A percentile compares a stretch with the other conserved stretches of the same genome.
Conservation (phyloP, 2,329 filamentous ascomycete species). For the Dactylella cylindrospora region DNA sequence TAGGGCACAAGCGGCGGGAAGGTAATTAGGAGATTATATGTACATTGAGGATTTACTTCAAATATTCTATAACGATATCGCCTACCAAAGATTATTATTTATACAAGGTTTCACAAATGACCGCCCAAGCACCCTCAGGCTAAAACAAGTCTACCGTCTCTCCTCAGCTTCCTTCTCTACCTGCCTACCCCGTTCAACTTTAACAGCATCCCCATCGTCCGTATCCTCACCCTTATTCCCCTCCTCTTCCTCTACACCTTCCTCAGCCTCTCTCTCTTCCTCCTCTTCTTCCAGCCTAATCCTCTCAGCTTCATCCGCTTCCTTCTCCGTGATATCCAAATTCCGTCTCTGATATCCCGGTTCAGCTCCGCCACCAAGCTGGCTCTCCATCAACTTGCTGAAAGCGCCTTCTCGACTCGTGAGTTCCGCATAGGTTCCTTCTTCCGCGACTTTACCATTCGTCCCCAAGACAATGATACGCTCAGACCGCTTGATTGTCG, state of each 20-base stretch:
- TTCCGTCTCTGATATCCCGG: slow-evolving; percentile 23
- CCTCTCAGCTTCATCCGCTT: slow-evolving; percentile 45
- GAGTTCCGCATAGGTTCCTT: slow-evolving; percentile 78
- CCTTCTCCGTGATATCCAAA: slow-evolving; percentile 33
- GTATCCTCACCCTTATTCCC: slow-evolving; percentile 8
- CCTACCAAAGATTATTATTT: not conserved
- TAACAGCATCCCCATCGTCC: slow-evolving; percentile 21
- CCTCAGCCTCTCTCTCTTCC: slow-evolving; percentile 40
- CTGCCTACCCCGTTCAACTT: slow-evolving; percentile 15
- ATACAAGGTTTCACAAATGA: not conserved
- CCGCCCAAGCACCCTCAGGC: not conserved
- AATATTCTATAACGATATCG: not conserved
- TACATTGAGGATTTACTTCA: too few relatives aligned
- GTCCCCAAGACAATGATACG: slow-evolving; percentile 86
- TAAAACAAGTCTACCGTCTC: slow-evolving; percentile 7
- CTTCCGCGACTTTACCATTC: slow-evolving; percentile 87
- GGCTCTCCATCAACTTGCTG: slow-evolving; percentile 97
- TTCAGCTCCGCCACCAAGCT: slow-evolving; percentile 82
- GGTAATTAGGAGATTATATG: slow-evolving; percentile 17
- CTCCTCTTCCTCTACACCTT: slow-evolving; percentile 38
- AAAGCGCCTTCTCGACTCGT: slow-evolving; percentile 79
- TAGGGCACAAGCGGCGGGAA: too few relatives aligned
- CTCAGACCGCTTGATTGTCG: slow-evolving; percentile 94
- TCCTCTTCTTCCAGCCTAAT: slow-evolving; percentile 24
- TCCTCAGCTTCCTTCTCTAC: slow-evolving; percentile 31